Base-by-base conservation (phyloP, 225 moss, liverwort and hornwort species). In the Pleurozium schreberi region DNA sequence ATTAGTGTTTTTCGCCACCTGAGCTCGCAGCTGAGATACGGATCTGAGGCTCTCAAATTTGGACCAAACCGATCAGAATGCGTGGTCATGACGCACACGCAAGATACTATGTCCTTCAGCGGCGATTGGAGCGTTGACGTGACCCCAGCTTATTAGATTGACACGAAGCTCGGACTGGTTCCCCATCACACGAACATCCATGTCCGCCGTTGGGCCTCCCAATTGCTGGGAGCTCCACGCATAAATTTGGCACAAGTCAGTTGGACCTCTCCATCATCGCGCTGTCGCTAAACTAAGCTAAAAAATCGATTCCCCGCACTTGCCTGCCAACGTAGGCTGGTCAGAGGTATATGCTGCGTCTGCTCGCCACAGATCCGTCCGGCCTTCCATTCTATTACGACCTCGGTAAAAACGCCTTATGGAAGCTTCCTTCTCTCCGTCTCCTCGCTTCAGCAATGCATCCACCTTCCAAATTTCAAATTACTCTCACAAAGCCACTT, bases 321-420 rank as follows among this genome's bases (percentile, higher is more conserved):
- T 83, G 42, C n/a, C 57, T 74, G 69, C 30, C 69, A 83, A 66
- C 47, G 28, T 33, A 43, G 38, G 83, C 42, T 68, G 79, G 71
- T 66, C 86, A 58, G 42, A 90, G 77, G 87, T 8, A 84, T 90
- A 89, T 87, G 58, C 92, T 90, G 87, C 83, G 61, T 67, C 88
- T 65, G 53, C 74, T 90, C 90, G 84, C 90, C 92, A 83, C 90
- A 88, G 88, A 90, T 88, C 88, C 88, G 42, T 76, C 85, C 85
- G 36, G 36, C 58, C 47, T 26, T 68, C 63, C 80, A 61, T 80
- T n/a, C 21, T 19, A 84, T 50, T n/a, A 83, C 82, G 85, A 88
- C 90, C 85, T 68, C 62, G 15, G 71, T 57, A 53, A 66, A 55
- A 69, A n/a, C 67, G 30, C 68, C 84, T 77, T 77, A 64, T 33